Conservation (phyloP, 1,139 yeast genomes). For the Blastobotrys persicus region DNA sequence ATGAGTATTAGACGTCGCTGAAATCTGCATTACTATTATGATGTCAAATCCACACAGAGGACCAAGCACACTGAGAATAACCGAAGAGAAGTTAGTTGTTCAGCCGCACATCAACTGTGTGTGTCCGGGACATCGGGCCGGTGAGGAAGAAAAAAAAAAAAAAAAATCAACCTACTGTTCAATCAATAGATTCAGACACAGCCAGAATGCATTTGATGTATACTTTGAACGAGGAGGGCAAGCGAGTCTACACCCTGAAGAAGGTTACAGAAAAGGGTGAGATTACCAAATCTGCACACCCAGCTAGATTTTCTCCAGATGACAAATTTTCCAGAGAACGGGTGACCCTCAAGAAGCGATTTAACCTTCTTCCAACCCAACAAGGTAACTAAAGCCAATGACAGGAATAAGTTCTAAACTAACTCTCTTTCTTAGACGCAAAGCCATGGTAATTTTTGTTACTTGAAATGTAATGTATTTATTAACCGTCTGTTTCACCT, state of each 20-base stretch:
- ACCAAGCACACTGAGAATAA: no score
- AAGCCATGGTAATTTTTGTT: constrained; percentile 12
- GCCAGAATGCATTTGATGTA: constrained; percentile 95
- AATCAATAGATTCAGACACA: no score
- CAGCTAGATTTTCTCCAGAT: constrained; percentile 99
- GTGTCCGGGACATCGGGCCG: background rate
- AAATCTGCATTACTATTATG: no score
- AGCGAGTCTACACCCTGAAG: constrained; percentile 89
- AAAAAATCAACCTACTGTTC: no score
- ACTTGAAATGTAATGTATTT: background rate
- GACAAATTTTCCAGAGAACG: constrained; percentile 99
- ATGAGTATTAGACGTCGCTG: no score
- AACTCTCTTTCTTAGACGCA: constrained; percentile 9
- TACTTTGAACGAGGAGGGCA: constrained; percentile 91
- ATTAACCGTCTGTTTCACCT: no score
- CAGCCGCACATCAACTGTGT: no score
- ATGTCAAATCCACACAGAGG: no score
- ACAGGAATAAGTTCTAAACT: background rate
- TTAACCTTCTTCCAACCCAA: constrained; percentile 83
- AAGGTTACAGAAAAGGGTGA: constrained; percentile 81
- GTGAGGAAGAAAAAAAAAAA: constrained; percentile 4
- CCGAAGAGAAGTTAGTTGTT: no score
- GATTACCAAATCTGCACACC: constrained; percentile 98
- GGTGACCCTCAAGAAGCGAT: constrained; percentile 96
- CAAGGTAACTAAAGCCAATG: constrained; percentile 39